Conservation (phyloP, 345 rosid genomes). For the Triadica sebifera region DNA sequence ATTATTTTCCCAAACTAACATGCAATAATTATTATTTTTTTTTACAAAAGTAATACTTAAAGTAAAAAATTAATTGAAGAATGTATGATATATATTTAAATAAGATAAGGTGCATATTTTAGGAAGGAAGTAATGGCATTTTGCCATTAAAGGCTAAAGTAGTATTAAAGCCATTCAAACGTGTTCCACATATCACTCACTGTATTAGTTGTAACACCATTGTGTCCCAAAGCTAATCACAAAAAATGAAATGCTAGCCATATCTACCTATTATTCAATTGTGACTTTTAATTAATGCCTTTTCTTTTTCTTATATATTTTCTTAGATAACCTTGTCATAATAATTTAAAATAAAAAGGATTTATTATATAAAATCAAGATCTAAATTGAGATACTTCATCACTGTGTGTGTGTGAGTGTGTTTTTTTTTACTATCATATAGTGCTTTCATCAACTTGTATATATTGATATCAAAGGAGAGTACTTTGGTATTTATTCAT, state of each 20-base stretch:
- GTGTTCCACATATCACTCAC: constrained; percentile 22
- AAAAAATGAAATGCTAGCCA: not conserved
- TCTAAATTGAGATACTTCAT: constrained; percentile 3
- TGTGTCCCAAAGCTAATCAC: constrained; percentile 22
- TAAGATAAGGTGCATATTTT: not conserved
- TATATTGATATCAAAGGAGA: constrained; percentile 7
- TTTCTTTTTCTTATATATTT: no score
- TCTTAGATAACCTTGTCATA: no score
- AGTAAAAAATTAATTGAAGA: not conserved
- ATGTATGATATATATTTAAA: not conserved
- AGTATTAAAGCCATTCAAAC: constrained; percentile 8
- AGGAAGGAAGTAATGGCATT: constrained; percentile 13
- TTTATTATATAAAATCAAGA: not conserved
- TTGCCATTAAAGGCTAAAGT: constrained; percentile 10
- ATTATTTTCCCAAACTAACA: no score
- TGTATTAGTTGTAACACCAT: constrained; percentile 29
- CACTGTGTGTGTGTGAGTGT: constrained; percentile 9
- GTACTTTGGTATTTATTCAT: constrained; percentile 8
- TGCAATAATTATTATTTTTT: no score
- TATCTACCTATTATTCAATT: not conserved
- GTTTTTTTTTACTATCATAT: not conserved
- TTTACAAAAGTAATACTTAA: not conserved
- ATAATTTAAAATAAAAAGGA: no score
- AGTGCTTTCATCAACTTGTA: constrained; percentile 22
- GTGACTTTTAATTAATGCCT: no score